Base-by-base conservation (phyloP, 1,139 yeast genomes). In the Pichia sp. region DNA sequence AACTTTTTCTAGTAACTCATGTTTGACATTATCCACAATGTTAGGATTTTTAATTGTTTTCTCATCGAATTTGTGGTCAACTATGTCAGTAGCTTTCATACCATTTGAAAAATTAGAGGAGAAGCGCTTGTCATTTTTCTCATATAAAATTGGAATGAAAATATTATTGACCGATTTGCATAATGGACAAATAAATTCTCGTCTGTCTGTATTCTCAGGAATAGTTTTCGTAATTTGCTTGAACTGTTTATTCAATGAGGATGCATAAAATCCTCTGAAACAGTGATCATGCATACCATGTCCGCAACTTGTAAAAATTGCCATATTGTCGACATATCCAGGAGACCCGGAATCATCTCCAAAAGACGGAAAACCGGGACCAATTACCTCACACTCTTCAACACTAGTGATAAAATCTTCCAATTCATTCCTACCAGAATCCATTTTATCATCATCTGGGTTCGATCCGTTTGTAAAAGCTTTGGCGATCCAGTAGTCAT, bases 251-350 rank as follows among this genome's bases (percentile, higher is more conserved):
- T 69, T 64, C 45, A 76, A 67, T 40, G 74, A 71, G 26, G 77
- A 71, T 42, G 69, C 69, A 57, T 79, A 65, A 58, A 79, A 85
- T 49, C 80, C 79, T 45, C 76, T 61, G 55, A 82, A 85, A 58
- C 98, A 92, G 34, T 76, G 73, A 52, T 76, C 79, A 62, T 92
- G 98, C 80, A 92, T 83, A 1, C 95, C 95, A 64, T 92, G 98
- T 0, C 97, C 95, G 66, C 98, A 92, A 44, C 95, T 81, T 55
- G 82, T 79, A 5, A 88, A 70, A 1, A 85, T 79, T 6, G 81
- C 67, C 44, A 72, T 72, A 42, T 66, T 69, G 37, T 72, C 71
- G 39, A 69, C 67, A 29, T 65, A 59, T 5, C 64, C 63, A 27
- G 59, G 64, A 16, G 64, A 57, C 23, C 40, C 36, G 4, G 28